Conservation (phyloP, 495 filamentous ascomycete species). For the Penicillium atrosanguineum region DNA sequence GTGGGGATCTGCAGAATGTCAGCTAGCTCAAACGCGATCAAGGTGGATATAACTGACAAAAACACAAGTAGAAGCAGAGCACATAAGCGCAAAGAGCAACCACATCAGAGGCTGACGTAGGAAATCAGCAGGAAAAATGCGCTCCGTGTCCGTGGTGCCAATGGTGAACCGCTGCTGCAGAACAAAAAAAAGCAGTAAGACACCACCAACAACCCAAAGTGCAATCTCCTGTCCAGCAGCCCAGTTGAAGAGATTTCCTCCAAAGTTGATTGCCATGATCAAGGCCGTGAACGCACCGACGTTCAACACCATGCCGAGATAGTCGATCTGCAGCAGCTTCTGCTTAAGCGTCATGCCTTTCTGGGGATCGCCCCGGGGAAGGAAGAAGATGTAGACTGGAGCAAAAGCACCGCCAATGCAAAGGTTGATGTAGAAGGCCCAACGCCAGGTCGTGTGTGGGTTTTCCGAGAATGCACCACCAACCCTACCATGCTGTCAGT, state of each 20-base stretch:
- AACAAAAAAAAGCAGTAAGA: constrained; percentile 47
- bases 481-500: constrained; percentile 25
- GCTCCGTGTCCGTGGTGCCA: constrained; percentile 43
- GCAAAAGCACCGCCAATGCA: constrained; percentile 49
- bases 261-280: constrained; percentile 55
- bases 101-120: constrained; percentile 19
- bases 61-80: constrained; percentile 10
- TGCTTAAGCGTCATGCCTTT: constrained; percentile 30
- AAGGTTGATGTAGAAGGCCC: constrained; percentile 76
- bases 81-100: constrained; percentile 33
- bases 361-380: constrained; percentile 50
- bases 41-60: constrained; percentile 6
- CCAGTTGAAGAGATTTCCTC: constrained; percentile 55
- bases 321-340: constrained; percentile 39
- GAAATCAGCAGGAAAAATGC: constrained; percentile 56
- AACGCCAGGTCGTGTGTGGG: constrained; percentile 49
- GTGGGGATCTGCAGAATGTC: constrained; percentile 24
- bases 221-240: constrained; percentile 50
- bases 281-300: constrained; percentile 39
- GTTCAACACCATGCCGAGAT: constrained; percentile 30
- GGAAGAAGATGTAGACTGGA: constrained; percentile 55
- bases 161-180: constrained; percentile 52
- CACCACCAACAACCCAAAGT: constrained; percentile 49
- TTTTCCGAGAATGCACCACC: constrained; percentile 58
- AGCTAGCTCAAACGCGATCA: not conserved